phyloP scores from a whole-genome alignment of 495 filamentous ascomycete genomes.

The Staphylotrichum longicolle region DNA sequence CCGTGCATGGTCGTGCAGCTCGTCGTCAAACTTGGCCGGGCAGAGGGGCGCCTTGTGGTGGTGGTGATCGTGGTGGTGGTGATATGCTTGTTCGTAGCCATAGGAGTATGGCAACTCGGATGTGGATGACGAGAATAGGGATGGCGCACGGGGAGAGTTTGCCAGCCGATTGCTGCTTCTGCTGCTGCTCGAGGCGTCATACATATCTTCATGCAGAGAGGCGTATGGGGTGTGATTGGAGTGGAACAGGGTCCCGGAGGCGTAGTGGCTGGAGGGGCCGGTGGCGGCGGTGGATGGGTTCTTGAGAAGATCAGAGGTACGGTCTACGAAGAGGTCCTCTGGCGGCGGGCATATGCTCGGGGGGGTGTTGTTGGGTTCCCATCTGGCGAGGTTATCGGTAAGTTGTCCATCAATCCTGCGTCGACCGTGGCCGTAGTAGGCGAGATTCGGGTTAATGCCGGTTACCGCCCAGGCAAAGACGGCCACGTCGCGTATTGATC shows the following conservation, averaged over 20 bases:
- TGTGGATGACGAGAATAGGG: too few relatives aligned
- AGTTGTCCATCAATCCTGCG: conserved; percentile 60
- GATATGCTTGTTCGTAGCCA: not conserved
- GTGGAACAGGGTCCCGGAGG: conserved; percentile 1
- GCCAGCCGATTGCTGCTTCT: not conserved
- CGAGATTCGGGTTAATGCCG: conserved; percentile 76
- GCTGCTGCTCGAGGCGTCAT: conserved; percentile 6
- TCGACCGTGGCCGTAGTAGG: conserved; percentile 60
- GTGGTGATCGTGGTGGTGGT: conserved; percentile 3
- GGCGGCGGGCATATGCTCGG: conserved; percentile 18
- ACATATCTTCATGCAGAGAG: conserved; percentile 23
- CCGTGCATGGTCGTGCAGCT: conserved; percentile 12
- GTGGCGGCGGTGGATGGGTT: too few relatives aligned
- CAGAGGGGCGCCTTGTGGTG: conserved; percentile 5
- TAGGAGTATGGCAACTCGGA: too few relatives aligned
- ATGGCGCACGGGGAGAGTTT: not conserved
- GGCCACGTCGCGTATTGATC: conserved; percentile 76
- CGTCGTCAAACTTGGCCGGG: conserved; percentile 15
- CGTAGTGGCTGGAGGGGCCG: too few relatives aligned
- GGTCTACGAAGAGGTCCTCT: too few relatives aligned
- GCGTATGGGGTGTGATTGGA: conserved; percentile 19
- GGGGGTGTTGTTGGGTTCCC: conserved; percentile 43
- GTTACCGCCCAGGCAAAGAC: conserved; percentile 80
- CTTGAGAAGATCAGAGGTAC: too few relatives aligned
- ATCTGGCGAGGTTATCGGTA: conserved; percentile 55